Conservation (phyloP, 2,329 filamentous ascomycete genomes). For the Microsporum canis region DNA sequence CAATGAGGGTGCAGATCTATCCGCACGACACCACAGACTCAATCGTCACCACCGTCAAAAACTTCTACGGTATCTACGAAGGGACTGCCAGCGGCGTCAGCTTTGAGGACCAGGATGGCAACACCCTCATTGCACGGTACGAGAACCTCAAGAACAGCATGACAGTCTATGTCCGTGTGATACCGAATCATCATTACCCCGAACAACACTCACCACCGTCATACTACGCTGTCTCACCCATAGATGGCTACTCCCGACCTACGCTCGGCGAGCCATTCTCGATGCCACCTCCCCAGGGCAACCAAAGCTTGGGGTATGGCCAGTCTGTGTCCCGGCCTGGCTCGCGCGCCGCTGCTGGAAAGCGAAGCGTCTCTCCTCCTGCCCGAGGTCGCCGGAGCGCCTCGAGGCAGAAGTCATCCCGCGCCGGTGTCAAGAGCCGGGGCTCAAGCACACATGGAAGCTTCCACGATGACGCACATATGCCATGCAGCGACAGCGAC, state of each 20-base stretch:
- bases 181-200: conserved; percentile 46
- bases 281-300: conserved; percentile 48
- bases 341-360: conserved; percentile 55
- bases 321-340: conserved; percentile 55
- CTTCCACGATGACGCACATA: conserved; percentile 57
- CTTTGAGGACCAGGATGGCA: conserved; percentile 84
- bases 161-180: conserved; percentile 83
- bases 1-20: conserved; percentile 70
- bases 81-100: conserved; percentile 71
- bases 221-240: conserved; percentile 39
- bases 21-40: conserved; percentile 94
- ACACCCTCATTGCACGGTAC: conserved; percentile 86
- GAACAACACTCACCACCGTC: conserved; percentile 33
- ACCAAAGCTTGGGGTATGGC: conserved; percentile 43
- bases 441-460: conserved; percentile 48
- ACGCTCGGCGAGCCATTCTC: conserved; percentile 54
- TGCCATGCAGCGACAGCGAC: conserved; percentile 80
- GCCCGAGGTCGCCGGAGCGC: conserved; percentile 63
- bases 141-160: conserved; percentile 92
- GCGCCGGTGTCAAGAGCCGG: conserved; percentile 56
- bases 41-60: conserved; percentile 96
- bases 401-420: conserved; percentile 63
- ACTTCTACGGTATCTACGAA: conserved; percentile 94
- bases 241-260: conserved; percentile 44
- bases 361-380: conserved; percentile 67